phyloP scores from a whole-genome alignment of 2,329 filamentous ascomycete genomes.

The Calonectria montana region DNA sequence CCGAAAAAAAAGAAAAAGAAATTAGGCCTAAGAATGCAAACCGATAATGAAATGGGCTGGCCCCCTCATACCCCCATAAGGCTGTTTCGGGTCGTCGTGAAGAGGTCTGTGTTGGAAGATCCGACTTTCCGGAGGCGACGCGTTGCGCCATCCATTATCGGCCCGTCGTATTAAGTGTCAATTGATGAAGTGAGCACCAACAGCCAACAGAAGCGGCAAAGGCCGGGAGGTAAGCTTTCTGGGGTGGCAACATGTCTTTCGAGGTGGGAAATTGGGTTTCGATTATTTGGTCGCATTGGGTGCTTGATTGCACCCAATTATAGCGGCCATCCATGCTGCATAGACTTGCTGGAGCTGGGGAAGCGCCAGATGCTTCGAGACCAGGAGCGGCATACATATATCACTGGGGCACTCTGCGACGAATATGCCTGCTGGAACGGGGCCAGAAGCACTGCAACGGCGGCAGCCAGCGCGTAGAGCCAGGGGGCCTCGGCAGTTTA shows the following conservation, averaged over 20 bases:
- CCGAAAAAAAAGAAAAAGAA: background rate
- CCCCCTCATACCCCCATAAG: background rate
- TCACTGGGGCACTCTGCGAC: background rate
- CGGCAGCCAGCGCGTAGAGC: background rate
- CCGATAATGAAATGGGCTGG: background rate
- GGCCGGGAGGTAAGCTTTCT: background rate
- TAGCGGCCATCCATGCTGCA: background rate
- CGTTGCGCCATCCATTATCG: background rate
- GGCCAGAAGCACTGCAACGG: background rate
- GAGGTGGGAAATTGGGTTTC: background rate
- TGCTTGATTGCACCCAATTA: background rate
- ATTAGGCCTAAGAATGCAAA: background rate
- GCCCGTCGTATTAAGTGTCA: background rate
- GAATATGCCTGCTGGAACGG: background rate
- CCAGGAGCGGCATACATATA: background rate
- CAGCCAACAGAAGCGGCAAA: background rate
- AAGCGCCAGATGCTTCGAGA: background rate
- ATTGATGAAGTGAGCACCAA: conserved; percentile 2
- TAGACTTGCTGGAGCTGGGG: background rate
- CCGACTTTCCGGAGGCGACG: conserved; percentile 14
- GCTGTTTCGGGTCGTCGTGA: background rate
- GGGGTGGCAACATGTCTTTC: background rate
- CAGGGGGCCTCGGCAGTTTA: background rate
- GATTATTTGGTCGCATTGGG: background rate
- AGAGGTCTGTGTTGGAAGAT: background rate